Percentiles rank a stretch among this genome's conserved stretches.
These are phyloP conservation scores for Didymosphaeria variabile DNA, from an alignment of 2,329 filamentous ascomycete genomes.

Conservation along the genomic window DNA sequence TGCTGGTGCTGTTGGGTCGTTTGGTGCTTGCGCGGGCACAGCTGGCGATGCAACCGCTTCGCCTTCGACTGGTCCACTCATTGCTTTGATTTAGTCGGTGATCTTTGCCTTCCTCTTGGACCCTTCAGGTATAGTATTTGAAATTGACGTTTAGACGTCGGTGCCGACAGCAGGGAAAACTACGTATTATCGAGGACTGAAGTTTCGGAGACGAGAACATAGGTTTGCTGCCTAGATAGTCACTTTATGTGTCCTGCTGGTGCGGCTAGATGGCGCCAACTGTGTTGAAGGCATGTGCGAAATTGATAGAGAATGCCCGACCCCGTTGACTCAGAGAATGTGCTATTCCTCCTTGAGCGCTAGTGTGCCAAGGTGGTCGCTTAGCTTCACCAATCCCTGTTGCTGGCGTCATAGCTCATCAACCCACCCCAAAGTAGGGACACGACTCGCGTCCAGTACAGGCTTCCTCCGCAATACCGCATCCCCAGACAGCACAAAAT, in stretches of 20 bases:
- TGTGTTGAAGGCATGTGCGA: conserved; percentile 9
- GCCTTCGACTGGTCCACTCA: conserved; percentile 37
- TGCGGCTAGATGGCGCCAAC: conserved; percentile 8
- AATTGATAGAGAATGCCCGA: conserved; percentile 17
- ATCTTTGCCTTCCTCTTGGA: not conserved
- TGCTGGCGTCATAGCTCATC: not conserved
- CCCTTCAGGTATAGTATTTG: conserved; percentile 6
- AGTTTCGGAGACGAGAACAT: conserved; percentile 10
- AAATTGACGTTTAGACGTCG: conserved; percentile 3
- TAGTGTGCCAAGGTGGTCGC: conserved; percentile 8
- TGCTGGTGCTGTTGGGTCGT: conserved; percentile 23
- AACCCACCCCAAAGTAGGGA: too few relatives aligned
- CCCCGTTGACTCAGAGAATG: conserved; percentile 16
- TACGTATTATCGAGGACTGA: not conserved
- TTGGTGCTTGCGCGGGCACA: conserved; percentile 21
- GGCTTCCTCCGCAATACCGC: not conserved
- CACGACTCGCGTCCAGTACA: not conserved
- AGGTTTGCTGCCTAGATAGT: not conserved
- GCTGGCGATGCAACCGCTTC: conserved; percentile 27
- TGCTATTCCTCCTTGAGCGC: not conserved
- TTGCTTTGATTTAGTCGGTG: conserved; percentile 18
- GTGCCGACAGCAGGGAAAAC: conserved; percentile 11
- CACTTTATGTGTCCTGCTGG: conserved; percentile 11
- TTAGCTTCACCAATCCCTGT: not conserved
- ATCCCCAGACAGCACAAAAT: conserved; percentile 22